Base-by-base conservation (phyloP, 805 yeast species). In the Kodamaea hsintzibuensis region DNA sequence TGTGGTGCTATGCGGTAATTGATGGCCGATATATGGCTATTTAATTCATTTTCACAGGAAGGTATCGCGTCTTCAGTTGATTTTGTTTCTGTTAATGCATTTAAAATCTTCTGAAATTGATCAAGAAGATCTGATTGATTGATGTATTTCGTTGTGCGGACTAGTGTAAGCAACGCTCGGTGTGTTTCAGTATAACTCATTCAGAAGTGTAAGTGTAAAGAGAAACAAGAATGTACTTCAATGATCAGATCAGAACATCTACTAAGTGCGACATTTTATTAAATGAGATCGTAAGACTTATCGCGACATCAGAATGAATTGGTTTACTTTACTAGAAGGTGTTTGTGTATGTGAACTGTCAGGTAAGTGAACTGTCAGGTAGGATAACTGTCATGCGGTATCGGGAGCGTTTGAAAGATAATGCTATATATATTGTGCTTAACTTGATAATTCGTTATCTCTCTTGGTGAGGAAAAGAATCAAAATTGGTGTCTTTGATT, bases 1-100 rank as follows among this genome's bases (percentile, higher is more conserved):
- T 77, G 65, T 2, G 62, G 62, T 1, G 66, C 67, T 17, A 81
- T 64, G 6, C 57, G 53, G 17, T 58, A 53, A 62, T 74, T 74
- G 56, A 74, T 72, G 12, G 56, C 48, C 16, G 73, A 54, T 10
- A 74, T 61, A 40, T 60, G 55, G 9, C 57, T 43, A 42, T 64
- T 59, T 10, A 67, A 55, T 7, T 40, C 27, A 14, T 52, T 44
- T 9, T 48, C 56, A 14, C 50, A 22, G 27, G 18, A 30, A 30
- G 44, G 52, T n/a, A 25, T 16, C 17, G 10, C 17, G 14, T 42
- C 39, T 10, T 45, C 51, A 4, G 25, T 1, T 46, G 56, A 2
- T 49, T 50, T 8, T 63, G 54, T 17, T 1, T 48, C 55, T 7
- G 50, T 49, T 8, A 66, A 55, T 16, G 55, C 50, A 9, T 45